Evolutionary conservation across 345 rosid genomes (phyloP), one percentile per base, ranked within the genome.

Genomic region (Eutrema heterophyllum): DNA sequence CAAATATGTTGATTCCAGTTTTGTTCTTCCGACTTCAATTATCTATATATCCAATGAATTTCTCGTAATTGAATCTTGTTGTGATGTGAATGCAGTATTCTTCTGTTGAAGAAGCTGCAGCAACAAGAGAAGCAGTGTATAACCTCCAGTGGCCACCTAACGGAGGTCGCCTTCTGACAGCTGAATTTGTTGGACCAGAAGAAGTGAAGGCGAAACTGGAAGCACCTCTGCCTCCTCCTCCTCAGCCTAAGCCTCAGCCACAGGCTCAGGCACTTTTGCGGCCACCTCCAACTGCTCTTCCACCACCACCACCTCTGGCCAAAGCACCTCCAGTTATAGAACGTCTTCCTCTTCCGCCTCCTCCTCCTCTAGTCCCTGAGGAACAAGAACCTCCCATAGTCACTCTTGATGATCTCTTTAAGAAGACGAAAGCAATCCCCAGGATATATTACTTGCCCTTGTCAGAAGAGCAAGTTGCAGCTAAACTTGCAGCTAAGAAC

Each of bases 141-240:
- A 89, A 89, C 73, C 83, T 92, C 10, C 93, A 95, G 33, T 96
- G 99, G 99, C 99, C 98, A 1, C 80, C 92, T n/a, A 90, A 96
- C 30, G 98, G 97, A 36, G 99, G 99, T 2, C 97, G 91, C 24
- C 86, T 76, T 52, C 83, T 96, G 59, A 76, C 79, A 50, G 99
- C 96, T 2, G 97, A 90, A 69, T 96, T 86, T 82, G 99, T 96
- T 36, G 92, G 89, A 36, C 84, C 90, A 54, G 89, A 83, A 79
- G 99, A 92, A 70, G 97, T 90, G 52, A 88, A 85, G 78, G 67
- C 75, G 64, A 83, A 83, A 66, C 30, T 83, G 51, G 98, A 92
- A 74, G 84, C 81, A 80, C 94, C 89, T 62, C 90, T 82, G 7
- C 68, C 80, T 27, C 12, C 84, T 12, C 11, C 78, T 2, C 53